Percentiles rank a stretch among this genome's conserved stretches.
Conservation (phyloP, 345 rosid genomes). For the Heritiera littoralis region DNA sequence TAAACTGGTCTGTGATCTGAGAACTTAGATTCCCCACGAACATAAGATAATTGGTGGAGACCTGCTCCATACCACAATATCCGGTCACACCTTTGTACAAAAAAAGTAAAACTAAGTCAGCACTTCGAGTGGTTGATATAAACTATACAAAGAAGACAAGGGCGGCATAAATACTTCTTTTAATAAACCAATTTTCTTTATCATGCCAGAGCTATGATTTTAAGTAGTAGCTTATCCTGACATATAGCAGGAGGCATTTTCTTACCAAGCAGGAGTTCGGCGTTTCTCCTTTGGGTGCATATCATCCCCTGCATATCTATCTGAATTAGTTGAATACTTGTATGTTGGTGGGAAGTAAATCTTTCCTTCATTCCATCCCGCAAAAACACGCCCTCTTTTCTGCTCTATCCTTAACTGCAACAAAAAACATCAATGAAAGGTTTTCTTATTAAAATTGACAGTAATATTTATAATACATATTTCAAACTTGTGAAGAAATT, state of each 20-base stretch:
- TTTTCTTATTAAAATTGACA: background rate
- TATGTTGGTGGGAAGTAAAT: conserved; percentile 98
- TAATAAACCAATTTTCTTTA: background rate
- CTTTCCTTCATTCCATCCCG: conserved; percentile 93
- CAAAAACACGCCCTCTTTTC: conserved; percentile 76
- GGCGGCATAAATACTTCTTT: background rate
- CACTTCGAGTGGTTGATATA: conserved; percentile 3
- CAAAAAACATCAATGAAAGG: conserved; percentile 19
- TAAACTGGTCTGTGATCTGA: conserved; percentile 99
- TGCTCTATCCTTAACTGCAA: conserved; percentile 90
- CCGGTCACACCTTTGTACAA: conserved; percentile 77
- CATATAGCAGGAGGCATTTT: conserved; percentile 8
- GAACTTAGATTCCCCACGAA: conserved; percentile 90
- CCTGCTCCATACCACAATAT: conserved; percentile 98
- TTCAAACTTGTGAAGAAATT: background rate
- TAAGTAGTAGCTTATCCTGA: background rate
- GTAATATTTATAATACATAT: background rate
- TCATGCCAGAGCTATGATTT: background rate
- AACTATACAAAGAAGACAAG: background rate
- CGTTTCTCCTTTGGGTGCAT: conserved; percentile 95
- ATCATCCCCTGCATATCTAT: conserved; percentile 91
- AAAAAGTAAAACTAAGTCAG: conserved; percentile 28
- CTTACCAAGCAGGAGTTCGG: conserved; percentile 98
- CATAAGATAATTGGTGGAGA: conserved; percentile 82
- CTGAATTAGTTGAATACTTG: conserved; percentile 96